Conservation (phyloP, 1,139 yeast species). For the Suhomyces ambrosiae region DNA sequence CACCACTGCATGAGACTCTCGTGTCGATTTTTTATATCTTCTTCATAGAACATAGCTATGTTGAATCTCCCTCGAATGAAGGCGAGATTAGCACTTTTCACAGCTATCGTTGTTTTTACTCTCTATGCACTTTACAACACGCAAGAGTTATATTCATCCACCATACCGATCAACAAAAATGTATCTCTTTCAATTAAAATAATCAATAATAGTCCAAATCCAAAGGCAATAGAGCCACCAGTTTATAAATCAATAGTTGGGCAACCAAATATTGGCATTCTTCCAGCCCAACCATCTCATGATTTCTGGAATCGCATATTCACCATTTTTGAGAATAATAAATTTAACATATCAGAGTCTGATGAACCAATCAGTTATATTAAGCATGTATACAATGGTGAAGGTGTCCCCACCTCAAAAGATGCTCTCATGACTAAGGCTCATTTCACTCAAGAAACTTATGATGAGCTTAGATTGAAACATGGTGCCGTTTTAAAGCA, state of each 20-base stretch:
- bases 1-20: conserved; percentile 6
- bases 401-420: conserved; percentile 28
- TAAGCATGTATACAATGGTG: conserved; percentile 24
- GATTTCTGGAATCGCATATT: conserved; percentile 22
- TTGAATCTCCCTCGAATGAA: conserved; percentile 11
- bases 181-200: conserved; percentile 8
- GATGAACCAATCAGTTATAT: conserved; percentile 28
- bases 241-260: conserved; percentile 9
- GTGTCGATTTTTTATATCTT: conserved; percentile 2
- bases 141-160: conserved; percentile 6
- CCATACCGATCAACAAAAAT: conserved; percentile 9
- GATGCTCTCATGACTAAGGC: conserved; percentile 34
- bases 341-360: conserved; percentile 14
- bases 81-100: conserved; percentile 8
- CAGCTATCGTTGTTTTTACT: conserved; percentile 6
- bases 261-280: conserved; percentile 10
- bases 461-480: conserved; percentile 26
- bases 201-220: conserved; percentile 5
- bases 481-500: conserved; percentile 27
- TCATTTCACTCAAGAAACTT: conserved; percentile 24
- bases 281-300: conserved; percentile 13
- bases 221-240: conserved; percentile 2
- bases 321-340: conserved; percentile 15
- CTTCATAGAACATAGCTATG: conserved; percentile 6
- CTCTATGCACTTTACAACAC: conserved; percentile 6